Base-by-base conservation (phyloP, 345 rosid genomes). In the Anacardium occidentale region DNA sequence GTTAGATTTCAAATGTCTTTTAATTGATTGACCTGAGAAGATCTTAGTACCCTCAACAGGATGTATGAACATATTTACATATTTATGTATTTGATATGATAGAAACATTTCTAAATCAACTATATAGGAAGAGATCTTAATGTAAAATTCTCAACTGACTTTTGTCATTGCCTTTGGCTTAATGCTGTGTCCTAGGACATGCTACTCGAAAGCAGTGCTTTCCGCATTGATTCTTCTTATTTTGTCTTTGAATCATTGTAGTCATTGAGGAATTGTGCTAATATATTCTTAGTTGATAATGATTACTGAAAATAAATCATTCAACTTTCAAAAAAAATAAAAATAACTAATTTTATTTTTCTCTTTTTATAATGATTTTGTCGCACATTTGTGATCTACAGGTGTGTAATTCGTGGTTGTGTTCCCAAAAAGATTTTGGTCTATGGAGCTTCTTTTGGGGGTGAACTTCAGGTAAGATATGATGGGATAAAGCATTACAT, bases 381-480 rank as follows among this genome's bases (percentile, higher is more conserved):
- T 54, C 32, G 75, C 52, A 57, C 44, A 2, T 73, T 73, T 69
- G 74, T 61, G 12, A 51, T 57, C 69, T 79, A 48, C 76, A 92
- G 97, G 77, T 92, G 93, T 77, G 99, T 96, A 45, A 82, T 96
- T 69, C 98, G 99, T 42, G 99, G 99, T 68, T 96, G 99, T 83
- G 98, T 96, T 77, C 99, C 99, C 59, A 93, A 93, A 81, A 96
- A 96, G 84, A 91, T 96, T 78, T 78, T 96, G 77, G 99, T 96
- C 2, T 96, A 96, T 82, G 99, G 94, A 70, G 93, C 98, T 12
- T 29, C 91, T 58, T 90, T 85, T 71, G 92, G 97, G 75, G 96
- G 98, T 80, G 99, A 96, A 78, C 73, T 93, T 82, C 91, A 96
- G 96, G 99, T 96, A 77, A 75, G 74, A 45, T 55, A 37, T 55